Conservation (phyloP, 768 basidiomycete species). For the Mrakia frigida region DNA sequence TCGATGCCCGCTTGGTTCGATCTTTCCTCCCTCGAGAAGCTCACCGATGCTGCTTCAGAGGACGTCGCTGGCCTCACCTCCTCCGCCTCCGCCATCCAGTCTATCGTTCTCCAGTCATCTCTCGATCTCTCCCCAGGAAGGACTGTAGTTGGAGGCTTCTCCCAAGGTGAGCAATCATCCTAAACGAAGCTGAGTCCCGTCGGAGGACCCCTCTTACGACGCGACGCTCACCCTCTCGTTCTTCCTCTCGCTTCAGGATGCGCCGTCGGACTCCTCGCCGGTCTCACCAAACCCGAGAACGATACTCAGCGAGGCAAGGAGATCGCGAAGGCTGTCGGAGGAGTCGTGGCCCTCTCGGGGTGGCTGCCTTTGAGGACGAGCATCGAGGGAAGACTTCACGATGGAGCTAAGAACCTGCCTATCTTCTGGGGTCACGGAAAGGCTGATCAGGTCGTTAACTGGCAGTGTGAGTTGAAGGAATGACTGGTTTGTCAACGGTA, state of each 20-base stretch:
- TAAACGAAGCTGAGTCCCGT: no score
- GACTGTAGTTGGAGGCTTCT: conserved; percentile 83
- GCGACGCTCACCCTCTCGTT: no score
- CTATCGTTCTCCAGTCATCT: conserved; percentile 64
- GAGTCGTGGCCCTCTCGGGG: conserved; percentile 57
- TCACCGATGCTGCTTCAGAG: conserved; percentile 49
- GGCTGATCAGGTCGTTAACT: conserved; percentile 50
- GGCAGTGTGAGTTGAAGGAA: not conserved
- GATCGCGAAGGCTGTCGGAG: conserved; percentile 21
- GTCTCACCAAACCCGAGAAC: conserved; percentile 60
- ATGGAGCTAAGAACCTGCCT: conserved; percentile 59
- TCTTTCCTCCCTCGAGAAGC: conserved; percentile 54
- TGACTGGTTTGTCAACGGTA: not conserved
- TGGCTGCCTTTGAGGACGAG: conserved; percentile 68
- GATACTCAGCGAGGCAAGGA: conserved; percentile 54
- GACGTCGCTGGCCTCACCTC: conserved; percentile 72
- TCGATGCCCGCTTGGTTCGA: conserved; percentile 83
- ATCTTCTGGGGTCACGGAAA: conserved; percentile 85
- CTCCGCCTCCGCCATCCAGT: conserved; percentile 58
- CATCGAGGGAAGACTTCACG: conserved; percentile 65
- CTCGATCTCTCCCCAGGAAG: conserved; percentile 60
- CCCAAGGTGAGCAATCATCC: conserved; percentile 51
- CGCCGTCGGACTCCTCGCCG: conserved; percentile 70
- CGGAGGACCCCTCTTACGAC: no score
- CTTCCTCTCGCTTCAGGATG: conserved; percentile 33